Evolutionary conservation across 192 early-diverging fungal species (phyloP).

Genomic region (Dimargaris xerosporica): DNA sequence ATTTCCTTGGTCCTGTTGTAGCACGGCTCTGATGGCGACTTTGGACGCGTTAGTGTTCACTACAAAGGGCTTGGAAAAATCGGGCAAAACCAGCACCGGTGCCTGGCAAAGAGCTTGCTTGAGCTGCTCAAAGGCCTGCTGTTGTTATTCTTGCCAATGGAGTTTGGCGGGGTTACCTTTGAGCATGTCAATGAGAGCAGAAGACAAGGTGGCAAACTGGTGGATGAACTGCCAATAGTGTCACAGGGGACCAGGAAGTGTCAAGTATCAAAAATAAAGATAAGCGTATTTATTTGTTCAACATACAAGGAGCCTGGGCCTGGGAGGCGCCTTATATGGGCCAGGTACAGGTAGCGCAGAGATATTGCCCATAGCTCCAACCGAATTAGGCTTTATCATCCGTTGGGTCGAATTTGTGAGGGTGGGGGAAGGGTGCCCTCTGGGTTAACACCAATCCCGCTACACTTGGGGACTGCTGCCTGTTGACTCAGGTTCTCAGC

Average conservation of each 20-base stretch:
- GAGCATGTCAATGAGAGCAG: neutral
- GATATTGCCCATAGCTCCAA: neutral
- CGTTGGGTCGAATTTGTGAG: too few relatives aligned
- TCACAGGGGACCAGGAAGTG: neutral
- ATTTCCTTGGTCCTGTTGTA: slow-evolving; percentile 2
- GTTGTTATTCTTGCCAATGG: neutral
- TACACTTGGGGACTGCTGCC: too few relatives aligned
- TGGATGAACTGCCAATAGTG: neutral
- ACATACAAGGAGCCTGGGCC: too few relatives aligned
- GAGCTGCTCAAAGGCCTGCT: neutral
- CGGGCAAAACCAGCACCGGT: neutral
- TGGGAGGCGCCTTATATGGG: too few relatives aligned
- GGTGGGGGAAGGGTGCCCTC: too few relatives aligned
- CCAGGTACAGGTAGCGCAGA: too few relatives aligned
- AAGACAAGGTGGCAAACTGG: neutral
- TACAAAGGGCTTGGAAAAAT: neutral
- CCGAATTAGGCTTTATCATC: neutral
- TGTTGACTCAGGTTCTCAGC: too few relatives aligned
- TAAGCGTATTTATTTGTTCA: neutral
- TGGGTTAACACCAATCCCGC: neutral
- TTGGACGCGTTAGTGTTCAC: neutral
- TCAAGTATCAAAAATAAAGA: neutral
- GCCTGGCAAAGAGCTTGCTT: neutral
- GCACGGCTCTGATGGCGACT: neutral
- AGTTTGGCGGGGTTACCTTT: neutral